Base-by-base conservation (phyloP, 257 asterid species). In the Echium plantagineum region DNA sequence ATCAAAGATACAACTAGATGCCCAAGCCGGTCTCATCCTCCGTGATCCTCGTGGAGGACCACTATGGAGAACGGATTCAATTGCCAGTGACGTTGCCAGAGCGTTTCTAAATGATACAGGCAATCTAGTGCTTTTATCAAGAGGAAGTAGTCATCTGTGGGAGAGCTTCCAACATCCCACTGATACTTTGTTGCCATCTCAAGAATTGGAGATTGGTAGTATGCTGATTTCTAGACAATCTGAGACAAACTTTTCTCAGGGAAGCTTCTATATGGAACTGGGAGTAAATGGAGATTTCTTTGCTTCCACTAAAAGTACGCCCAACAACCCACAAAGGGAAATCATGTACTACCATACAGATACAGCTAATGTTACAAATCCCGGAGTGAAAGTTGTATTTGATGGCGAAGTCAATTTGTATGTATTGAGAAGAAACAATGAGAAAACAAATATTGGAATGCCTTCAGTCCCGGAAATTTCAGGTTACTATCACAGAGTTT, bases 51-150 rank as follows among this genome's bases (percentile, higher is more conserved):
- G 42, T 51, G 69, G 78, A 42, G 9, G 55, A 9, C 2, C 2
- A 0, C 48, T 81, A 12, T 81, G 80, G 75, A 63, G 0, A 2
- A 62, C 78, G 12, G 61, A 52, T 17, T 56, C 51, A 6, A n/a
- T 28, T 32, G 15, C 3, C 0, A 60, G 21, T 59, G 52, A 17
- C 42, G 74, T 71, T 12, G 74, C 65, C 22, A 52, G 69, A 21
- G 90, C 77, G 8, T 42, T 52, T 21, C 4, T 87, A 74, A 82
- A 80, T 16, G 83, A 87, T 55, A 77, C 88, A 0, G 95, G 95
- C 1, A 82, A 84, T 28, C 72, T 84, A 15, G 77, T 78, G 22
- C 64, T 87, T 0, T 21, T 16, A 18, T 49, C 72, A 1, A 15
- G 19, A 4, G 71, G 67, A 57, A 63, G 81, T 7, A 4, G 52